These are phyloP conservation scores for Silene latifolia DNA, from an alignment of 148 eudicot genomes.

Conservation along the genomic window DNA sequence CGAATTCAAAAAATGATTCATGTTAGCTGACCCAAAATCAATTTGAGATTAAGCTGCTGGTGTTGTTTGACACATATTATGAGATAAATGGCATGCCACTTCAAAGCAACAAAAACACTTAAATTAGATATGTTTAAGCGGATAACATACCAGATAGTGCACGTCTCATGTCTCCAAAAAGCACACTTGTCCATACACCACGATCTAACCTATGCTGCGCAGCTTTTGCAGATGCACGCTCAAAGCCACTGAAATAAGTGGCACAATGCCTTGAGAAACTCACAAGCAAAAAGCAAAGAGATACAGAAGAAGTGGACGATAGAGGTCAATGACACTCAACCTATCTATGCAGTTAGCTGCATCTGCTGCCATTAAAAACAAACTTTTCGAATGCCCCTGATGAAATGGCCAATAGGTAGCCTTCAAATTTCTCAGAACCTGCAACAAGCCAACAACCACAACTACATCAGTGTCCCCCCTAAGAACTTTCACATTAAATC, in stretches of 20 bases:
- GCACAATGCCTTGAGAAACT: conserved; percentile 7
- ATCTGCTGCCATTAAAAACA: conserved; percentile 76
- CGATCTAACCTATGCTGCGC: conserved; percentile 83
- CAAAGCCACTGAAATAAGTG: conserved; percentile 44
- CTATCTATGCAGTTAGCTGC: conserved; percentile 65
- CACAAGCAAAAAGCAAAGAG: conserved; percentile 9
- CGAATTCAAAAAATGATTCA: no score
- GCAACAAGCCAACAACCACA: conserved; percentile 12
- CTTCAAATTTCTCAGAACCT: conserved; percentile 75
- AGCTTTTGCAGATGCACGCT: conserved; percentile 87
- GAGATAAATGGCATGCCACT: not conserved
- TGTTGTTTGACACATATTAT: not conserved
- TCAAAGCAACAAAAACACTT: not conserved
- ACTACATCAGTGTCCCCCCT: not conserved
- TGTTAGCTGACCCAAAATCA: no score
- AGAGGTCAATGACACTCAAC: conserved; percentile 26
- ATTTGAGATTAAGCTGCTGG: no score
- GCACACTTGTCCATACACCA: conserved; percentile 91
- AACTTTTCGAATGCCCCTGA: conserved; percentile 56
- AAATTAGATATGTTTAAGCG: not conserved
- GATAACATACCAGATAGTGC: conserved; percentile 68
- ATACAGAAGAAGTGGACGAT: conserved; percentile 9
- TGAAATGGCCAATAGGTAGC: conserved; percentile 88
- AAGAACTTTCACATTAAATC: not conserved
- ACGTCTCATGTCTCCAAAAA: conserved; percentile 87